Evolutionary conservation across 2,329 filamentous ascomycete species (phyloP).

Genomic region (Sordariomycetes sp.): DNA sequence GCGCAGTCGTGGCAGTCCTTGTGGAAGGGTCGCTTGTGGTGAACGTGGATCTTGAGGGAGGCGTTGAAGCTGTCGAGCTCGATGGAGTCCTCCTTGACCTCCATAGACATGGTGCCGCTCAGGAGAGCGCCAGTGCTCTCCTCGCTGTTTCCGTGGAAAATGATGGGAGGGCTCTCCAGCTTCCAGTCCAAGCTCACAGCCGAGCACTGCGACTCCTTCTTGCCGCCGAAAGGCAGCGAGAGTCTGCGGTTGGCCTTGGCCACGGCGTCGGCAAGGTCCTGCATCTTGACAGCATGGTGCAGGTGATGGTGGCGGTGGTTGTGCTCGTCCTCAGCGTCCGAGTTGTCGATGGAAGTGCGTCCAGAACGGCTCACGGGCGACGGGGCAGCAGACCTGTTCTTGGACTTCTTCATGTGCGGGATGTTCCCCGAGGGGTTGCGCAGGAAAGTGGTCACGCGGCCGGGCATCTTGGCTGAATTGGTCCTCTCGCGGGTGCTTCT

Average conservation of each 20-base stretch:
- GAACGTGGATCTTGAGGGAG: slow-evolving; percentile 58
- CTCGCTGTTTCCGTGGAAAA: slow-evolving; percentile 69
- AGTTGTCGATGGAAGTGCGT: too few relatives aligned
- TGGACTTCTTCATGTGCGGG: slow-evolving; percentile 34
- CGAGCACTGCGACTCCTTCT: slow-evolving; percentile 28
- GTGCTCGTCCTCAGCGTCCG: slow-evolving; percentile 20
- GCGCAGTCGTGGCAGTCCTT: slow-evolving; percentile 71
- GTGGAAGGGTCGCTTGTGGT: slow-evolving; percentile 74
- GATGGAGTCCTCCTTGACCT: slow-evolving; percentile 56
- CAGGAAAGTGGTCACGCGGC: slow-evolving; percentile 48
- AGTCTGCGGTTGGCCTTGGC: slow-evolving; percentile 32
- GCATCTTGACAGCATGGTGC: slow-evolving; percentile 20
- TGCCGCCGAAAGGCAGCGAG: slow-evolving; percentile 29
- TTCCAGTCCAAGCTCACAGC: slow-evolving; percentile 40
- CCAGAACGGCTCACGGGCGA: too few relatives aligned
- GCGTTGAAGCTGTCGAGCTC: slow-evolving; percentile 67
- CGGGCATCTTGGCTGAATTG: slow-evolving; percentile 39
- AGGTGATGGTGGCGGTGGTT: slow-evolving; percentile 11
- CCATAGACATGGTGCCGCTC: slow-evolving; percentile 71
- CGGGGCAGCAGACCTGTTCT: slow-evolving; percentile 17
- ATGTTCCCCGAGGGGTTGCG: slow-evolving; percentile 47
- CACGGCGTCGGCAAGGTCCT: slow-evolving; percentile 24
- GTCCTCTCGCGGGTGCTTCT: too few relatives aligned
- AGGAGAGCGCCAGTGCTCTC: slow-evolving; percentile 77
- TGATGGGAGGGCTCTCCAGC: slow-evolving; percentile 79